Conservation (phyloP, 805 yeast species). For the Ogataea trehaloabstinens region DNA sequence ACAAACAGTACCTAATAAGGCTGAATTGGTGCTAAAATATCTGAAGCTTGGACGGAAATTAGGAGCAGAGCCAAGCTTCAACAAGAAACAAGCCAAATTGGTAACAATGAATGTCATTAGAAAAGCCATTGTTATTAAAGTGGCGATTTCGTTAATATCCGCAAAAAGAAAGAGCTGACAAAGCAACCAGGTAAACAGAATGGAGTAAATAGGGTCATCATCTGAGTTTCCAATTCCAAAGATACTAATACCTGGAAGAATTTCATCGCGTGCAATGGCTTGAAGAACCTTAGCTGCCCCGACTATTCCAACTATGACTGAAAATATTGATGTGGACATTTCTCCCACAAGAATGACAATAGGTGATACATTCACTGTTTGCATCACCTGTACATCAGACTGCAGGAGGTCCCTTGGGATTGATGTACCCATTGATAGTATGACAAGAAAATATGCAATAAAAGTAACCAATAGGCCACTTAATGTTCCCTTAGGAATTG, state of each 20-base stretch:
- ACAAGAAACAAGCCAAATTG: conserved; percentile 86
- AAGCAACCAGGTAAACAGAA: conserved; percentile 73
- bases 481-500: conserved; percentile 93
- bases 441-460: conserved; percentile 72
- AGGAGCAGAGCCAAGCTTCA: conserved; percentile 93
- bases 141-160: conserved; percentile 91
- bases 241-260: conserved; percentile 72
- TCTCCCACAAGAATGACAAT: conserved; percentile 82
- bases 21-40: conserved; percentile 80
- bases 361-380: conserved; percentile 71
- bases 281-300: conserved; percentile 92
- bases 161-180: conserved; percentile 86
- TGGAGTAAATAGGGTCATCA: conserved; percentile 63
- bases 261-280: conserved; percentile 86
- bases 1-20: conserved; percentile 66
- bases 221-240: conserved; percentile 52
- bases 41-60: conserved; percentile 95
- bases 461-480: conserved; percentile 81
- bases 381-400: conserved; percentile 80
- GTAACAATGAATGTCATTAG: conserved; percentile 94
- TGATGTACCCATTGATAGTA: conserved; percentile 72
- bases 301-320: conserved; percentile 91
- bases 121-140: conserved; percentile 95
- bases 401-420: conserved; percentile 78
- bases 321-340: conserved; percentile 83